Conservation (phyloP, 768 basidiomycete species). For the Lentinula detonsa region DNA sequence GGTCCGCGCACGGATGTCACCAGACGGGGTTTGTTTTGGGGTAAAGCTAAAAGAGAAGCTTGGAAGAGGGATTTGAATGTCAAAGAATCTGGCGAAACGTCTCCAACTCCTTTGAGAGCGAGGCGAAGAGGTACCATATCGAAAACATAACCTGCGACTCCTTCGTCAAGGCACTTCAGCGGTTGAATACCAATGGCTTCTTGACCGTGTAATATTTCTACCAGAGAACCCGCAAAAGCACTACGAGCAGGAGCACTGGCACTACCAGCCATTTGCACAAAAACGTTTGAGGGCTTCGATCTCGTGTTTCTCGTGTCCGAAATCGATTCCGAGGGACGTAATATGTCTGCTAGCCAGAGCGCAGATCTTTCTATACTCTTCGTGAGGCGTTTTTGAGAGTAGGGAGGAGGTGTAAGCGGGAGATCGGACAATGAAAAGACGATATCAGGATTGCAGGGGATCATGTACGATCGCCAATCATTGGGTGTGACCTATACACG, state of each 20-base stretch:
- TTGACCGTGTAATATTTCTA: conserved; percentile 48
- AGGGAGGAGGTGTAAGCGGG: conserved; percentile 56
- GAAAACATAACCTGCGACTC: conserved; percentile 63
- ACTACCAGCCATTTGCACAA: conserved; percentile 69
- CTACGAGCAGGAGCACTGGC: conserved; percentile 48
- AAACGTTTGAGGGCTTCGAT: conserved; percentile 36
- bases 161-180: conserved; percentile 56
- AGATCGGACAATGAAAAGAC: conserved; percentile 67
- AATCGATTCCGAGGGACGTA: conserved; percentile 23
- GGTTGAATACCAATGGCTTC: conserved; percentile 50
- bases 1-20: conserved; percentile 53
- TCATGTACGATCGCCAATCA: conserved; percentile 51
- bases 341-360: conserved; percentile 55
- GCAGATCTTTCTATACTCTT: conserved; percentile 70
- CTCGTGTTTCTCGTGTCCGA: background rate
- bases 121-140: conserved; percentile 51
- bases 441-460: conserved; percentile 58
- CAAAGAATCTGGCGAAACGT: background rate
- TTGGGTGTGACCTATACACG: conserved; percentile 41
- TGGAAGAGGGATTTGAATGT: conserved; percentile 38
- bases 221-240: conserved; percentile 54
- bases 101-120: conserved; percentile 25
- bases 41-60: conserved; percentile 53
- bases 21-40: conserved; percentile 55
- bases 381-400: conserved; percentile 72